Conservation (phyloP, 306 rosid species). For the Acacia melanoxylon region DNA sequence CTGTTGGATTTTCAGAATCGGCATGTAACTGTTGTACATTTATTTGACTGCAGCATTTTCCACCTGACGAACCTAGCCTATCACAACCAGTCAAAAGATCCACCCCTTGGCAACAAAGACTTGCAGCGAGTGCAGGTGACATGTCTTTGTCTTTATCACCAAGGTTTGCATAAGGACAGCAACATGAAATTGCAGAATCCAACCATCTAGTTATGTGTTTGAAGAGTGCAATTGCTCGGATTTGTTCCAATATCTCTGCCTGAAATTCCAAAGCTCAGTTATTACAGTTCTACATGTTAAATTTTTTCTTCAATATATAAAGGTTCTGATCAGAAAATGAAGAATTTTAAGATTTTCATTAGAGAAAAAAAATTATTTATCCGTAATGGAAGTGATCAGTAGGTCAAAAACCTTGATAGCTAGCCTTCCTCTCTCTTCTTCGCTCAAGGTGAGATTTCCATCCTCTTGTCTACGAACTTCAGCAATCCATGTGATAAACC, state of each 20-base stretch:
- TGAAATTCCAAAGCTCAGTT: constrained; percentile 50
- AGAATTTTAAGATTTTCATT: not conserved
- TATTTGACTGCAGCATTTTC: constrained; percentile 50
- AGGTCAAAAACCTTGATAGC: constrained; percentile 65
- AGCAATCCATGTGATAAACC: constrained; percentile 80
- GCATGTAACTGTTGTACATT: constrained; percentile 46
- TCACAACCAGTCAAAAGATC: constrained; percentile 46
- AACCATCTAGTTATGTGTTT: constrained; percentile 60
- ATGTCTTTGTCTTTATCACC: constrained; percentile 39
- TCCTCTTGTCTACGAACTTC: constrained; percentile 94
- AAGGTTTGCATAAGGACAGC: constrained; percentile 30
- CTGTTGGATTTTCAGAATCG: constrained; percentile 47
- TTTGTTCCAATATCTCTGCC: constrained; percentile 75
- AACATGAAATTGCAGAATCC: constrained; percentile 43
- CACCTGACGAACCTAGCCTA: constrained; percentile 29
- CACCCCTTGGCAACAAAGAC: constrained; percentile 74
- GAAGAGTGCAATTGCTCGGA: constrained; percentile 66
- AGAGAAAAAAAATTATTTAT: not conserved
- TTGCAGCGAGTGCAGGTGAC: constrained; percentile 56
- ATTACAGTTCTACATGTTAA: constrained; percentile 24
- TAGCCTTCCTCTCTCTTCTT: constrained; percentile 83
- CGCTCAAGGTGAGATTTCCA: constrained; percentile 65
- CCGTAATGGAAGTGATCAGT: constrained; percentile 11
- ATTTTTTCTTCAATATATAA: constrained; percentile 15
- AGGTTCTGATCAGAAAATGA: constrained; percentile 12